Percentiles rank a stretch among this genome's conserved stretches.
Conservation (phyloP, 768 basidiomycete species). For the Suillus subalutaceus region DNA sequence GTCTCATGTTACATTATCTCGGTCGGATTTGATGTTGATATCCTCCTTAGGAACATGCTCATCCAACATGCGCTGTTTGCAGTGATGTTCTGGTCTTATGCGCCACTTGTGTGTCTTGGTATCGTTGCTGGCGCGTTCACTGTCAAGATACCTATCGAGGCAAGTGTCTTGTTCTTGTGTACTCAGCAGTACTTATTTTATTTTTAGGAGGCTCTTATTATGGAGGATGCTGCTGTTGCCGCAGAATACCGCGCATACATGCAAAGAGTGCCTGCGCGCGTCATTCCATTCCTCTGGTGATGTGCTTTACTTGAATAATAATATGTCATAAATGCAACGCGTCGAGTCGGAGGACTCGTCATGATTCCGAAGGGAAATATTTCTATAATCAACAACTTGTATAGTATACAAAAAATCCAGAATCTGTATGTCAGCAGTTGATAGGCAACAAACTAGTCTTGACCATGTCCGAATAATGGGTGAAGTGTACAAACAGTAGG, state of each 20-base stretch:
- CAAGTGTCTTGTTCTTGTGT: slow-evolving; percentile 13
- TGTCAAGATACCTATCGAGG: slow-evolving; percentile 39
- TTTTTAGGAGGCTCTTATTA: slow-evolving; percentile 33
- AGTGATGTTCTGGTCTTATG: slow-evolving; percentile 35
- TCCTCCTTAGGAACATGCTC: neutral
- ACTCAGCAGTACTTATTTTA: slow-evolving; percentile 2
- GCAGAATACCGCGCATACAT: slow-evolving; percentile 34
- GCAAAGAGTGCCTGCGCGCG: slow-evolving; percentile 28
- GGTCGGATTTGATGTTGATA: slow-evolving; percentile 15
- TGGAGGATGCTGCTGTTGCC: slow-evolving; percentile 25
- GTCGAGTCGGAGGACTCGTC: neutral
- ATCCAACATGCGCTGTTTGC: neutral
- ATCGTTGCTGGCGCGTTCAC: slow-evolving; percentile 29
- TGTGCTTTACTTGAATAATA: neutral
- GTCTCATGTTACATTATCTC: neutral
- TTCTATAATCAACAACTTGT: neutral
- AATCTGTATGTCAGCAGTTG: neutral
- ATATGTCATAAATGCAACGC: neutral
- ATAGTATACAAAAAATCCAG: neutral
- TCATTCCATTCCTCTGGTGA: slow-evolving; percentile 38
- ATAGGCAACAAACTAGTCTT: neutral
- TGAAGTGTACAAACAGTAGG: neutral
- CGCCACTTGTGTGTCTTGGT: slow-evolving; percentile 31
- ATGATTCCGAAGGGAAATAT: neutral
- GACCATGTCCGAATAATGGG: neutral